Evolutionary conservation across 306 rosid species (phyloP), one percentile per base, ranked within the genome.

Genomic region (Oemleria cerasiformis): DNA sequence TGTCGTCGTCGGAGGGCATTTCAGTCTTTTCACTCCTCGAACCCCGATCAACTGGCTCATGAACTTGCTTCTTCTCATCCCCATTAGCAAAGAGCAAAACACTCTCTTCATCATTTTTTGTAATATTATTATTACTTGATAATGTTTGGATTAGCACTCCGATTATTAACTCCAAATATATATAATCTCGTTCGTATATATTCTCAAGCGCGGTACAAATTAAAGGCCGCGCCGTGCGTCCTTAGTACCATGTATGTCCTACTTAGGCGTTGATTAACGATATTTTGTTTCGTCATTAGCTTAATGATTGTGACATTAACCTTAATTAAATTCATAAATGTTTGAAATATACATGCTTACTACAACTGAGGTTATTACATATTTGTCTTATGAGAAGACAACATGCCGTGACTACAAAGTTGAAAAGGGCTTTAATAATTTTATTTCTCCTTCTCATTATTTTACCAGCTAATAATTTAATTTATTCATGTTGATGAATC

Each of bases 61-160:
- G 50, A 79, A 19, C 73, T 73, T 85, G 59, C 79, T 81, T 16
- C 15, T 73, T 66, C 55, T 73, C 25, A 62, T 70, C 63, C 92
- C 92, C 87, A 84, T 84, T 19, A 60, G 44, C 44, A 60, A 36
- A 36, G 34, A 14, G 19, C 19, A 14, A 60, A 60, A 6, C 14
- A 13, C 34, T 48, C 61, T 67, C 60, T 67, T 53, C 39, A 14
- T 44, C 50, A 2, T 12, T 25, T 25, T 25, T 25, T 25, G 1
- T 25, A 25, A 25, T 25, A 25, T 25, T 25, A 25, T 25, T 25
- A 25, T 25, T 25, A 25, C 30, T 25, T 25, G 2, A 25, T 25
- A 25, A 25, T 25, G 9, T 7, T 53, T 53, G 12, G 43, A 59
- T 59, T 36, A 60, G 10, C 1, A 16, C 10, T 36, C 30, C 20